phyloP scores from a whole-genome alignment of 345 rosid genomes.

The Aquilaria yunnanensis region DNA sequence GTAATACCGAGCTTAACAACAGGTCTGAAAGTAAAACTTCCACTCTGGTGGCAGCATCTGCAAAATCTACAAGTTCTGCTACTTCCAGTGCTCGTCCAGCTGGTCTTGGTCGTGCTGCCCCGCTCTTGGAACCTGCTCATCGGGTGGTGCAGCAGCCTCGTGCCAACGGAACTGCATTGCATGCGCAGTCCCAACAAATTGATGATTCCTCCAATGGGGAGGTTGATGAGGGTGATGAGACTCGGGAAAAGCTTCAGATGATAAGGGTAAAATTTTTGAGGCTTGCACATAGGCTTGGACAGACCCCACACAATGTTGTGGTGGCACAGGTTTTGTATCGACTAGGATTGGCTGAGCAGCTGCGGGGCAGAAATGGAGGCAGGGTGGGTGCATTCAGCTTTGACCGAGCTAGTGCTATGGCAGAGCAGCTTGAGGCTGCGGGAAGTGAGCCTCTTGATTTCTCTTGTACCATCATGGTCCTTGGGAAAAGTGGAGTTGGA shows the following conservation, averaged over 20 bases:
- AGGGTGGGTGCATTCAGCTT: conserved; percentile 99
- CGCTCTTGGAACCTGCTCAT: conserved; percentile 70
- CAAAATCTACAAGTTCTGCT: conserved; percentile 29
- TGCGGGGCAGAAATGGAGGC: conserved; percentile 95
- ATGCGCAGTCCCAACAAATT: conserved; percentile 54
- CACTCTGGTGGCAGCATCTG: conserved; percentile 31
- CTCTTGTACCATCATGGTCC: conserved; percentile 98
- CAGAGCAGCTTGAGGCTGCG: conserved; percentile 93
- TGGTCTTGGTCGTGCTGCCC: conserved; percentile 90
- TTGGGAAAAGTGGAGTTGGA: conserved; percentile 98
- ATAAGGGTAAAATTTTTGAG: conserved; percentile 95
- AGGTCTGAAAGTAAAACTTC: conserved; percentile 20
- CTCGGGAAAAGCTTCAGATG: conserved; percentile 97
- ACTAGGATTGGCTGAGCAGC: conserved; percentile 96
- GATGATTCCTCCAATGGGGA: conserved; percentile 67
- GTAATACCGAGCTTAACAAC: conserved; percentile 17
- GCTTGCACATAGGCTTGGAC: conserved; percentile 96
- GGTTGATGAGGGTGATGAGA: conserved; percentile 81
- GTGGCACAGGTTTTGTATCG: conserved; percentile 99
- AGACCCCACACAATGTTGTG: conserved; percentile 97
- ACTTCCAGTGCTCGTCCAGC: conserved; percentile 61
- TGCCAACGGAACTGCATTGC: conserved; percentile 64
- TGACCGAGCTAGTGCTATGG: conserved; percentile 99
- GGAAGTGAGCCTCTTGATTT: conserved; percentile 96
- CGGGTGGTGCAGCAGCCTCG: conserved; percentile 70